phyloP scores from a whole-genome alignment of 768 basidiomycete species.

The Goffeauzyma gilvescens region DNA sequence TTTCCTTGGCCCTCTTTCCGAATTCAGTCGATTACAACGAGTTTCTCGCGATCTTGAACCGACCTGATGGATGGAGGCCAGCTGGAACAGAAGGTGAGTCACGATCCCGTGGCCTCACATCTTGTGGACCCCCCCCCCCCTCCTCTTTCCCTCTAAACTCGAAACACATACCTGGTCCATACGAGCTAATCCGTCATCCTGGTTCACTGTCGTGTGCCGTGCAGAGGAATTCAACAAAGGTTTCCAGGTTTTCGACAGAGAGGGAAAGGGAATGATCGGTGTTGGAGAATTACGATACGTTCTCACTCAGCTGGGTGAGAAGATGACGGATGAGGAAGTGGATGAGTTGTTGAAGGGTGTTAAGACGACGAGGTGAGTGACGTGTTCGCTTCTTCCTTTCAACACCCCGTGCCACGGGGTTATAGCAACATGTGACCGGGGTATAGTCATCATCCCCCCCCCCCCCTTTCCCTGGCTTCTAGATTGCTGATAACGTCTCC shows the following conservation, averaged over 20 bases:
- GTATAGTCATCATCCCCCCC: background rate
- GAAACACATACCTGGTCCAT: too few species aligned
- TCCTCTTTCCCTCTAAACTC: slow-evolving; percentile 1
- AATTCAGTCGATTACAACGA: slow-evolving; percentile 82
- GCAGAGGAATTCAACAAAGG: slow-evolving; percentile 97
- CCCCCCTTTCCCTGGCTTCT: background rate
- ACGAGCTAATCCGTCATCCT: too few species aligned
- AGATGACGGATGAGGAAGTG: slow-evolving; percentile 94
- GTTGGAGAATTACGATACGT: slow-evolving; percentile 83
- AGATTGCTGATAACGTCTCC: too few species aligned
- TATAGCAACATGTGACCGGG: slow-evolving; percentile 2
- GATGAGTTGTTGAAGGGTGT: slow-evolving; percentile 94
- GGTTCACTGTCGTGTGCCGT: too few species aligned
- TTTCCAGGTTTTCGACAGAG: slow-evolving; percentile 97
- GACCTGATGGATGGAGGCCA: slow-evolving; percentile 91
- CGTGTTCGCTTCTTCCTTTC: slow-evolving; percentile 5
- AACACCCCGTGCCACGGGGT: background rate
- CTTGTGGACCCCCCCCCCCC: background rate
- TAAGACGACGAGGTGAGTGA: slow-evolving; percentile 70
- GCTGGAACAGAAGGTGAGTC: slow-evolving; percentile 75
- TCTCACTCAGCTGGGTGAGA: slow-evolving; percentile 89
- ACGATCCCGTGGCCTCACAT: background rate
- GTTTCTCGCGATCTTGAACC: slow-evolving; percentile 75
- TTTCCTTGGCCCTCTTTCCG: too few species aligned
- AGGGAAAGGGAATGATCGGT: slow-evolving; percentile 77